Base-by-base conservation (phyloP, 176 grass and related monocot genomes). In the Raddia distichophylla region DNA sequence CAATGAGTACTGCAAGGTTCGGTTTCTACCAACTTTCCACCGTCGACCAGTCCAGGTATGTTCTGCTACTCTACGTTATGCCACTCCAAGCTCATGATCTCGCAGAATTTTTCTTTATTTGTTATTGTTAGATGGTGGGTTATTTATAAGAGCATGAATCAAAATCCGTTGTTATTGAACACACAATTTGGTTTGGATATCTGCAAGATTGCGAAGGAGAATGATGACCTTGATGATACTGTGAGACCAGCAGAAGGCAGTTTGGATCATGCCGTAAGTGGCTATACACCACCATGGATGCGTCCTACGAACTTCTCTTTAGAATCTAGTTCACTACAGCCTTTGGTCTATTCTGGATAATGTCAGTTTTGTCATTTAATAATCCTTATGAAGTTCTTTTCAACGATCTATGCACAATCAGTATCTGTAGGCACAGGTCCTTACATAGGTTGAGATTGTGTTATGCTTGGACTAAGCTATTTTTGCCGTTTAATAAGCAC, bases 1-100 rank as follows among this genome's bases (percentile, higher is more conserved):
- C 79, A 94, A 94, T 4, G 91, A 94, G 76, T 94, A 97, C 82
- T 92, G 82, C 80, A 97, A 97, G 79, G 78, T 87, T 15, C 87
- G 85, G 52, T 90, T 97, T 90, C 87, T 91, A 83, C 85, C 89
- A 35, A 92, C 80, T 64, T 94, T 94, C 82, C 74, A 71, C 48
- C 87, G 73, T 74, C 71, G 56, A 32, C 89, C 91, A 0, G 79
- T 94, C 51, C 80, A 97, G 91, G 94, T 92, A 90, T 37, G 37
- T 22, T 27, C 27, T 27, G 27, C 27, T 27, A 34, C 35, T 19
- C 71, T 6, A 11, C 53, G 5, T 17, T 56, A 5, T 68, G 46
- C 52, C 17, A 32, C 42, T 56, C 53, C 53, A 18, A 18, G 6
- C 53, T 60, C 20, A 8, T 16, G 20, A 3, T 54, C 10, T 49